Base-by-base conservation (phyloP, 192 early-diverging fungal species). In the Coemansia sp. region DNA sequence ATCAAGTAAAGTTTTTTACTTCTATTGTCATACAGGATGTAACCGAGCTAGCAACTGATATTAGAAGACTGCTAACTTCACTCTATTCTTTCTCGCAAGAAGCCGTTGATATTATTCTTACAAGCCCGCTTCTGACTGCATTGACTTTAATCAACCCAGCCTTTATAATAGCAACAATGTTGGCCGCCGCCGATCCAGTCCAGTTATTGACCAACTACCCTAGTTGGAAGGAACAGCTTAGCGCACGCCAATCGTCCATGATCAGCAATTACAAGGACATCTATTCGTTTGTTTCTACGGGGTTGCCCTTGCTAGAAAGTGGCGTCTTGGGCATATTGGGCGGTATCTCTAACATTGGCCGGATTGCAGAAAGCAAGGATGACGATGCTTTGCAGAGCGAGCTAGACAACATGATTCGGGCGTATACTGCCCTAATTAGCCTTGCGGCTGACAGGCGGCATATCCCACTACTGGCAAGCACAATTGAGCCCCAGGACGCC, bases 241-340 rank as follows among this genome's bases (percentile, higher is more conserved):
- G 56, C 21, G 67, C 77, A 2, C 51, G 77, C 11, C 42, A 66
- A 21, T 63, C 67, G 0, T 50, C 59, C 0, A 40, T 70, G 0
- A 31, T 34, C 26, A 65, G 55, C 10, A 79, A 74, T 53, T 57
- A 28, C 36, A 51, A 60, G 38, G 34, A 40, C 0, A 45, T 71
- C 0, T 80, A 80, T 48, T 71, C 72, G 3, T 35, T 74, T 37
- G 59, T 74, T 11, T 80, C 72, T 3, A 74, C 65, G 4, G 66
- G 65, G 0, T 43, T 80, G 43, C 77, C 77, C 1, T 45, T 59
- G 24, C 50, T 50, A 5, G 77, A 74, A 46, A 62, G 37, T 33
- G 68, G 39, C 10, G n/a, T 68, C 0, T 36, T 79, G n/a, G 72
- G 60, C 9, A 4, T 66, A 16, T 13, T 74, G 6, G 65, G 62